Percentiles rank a stretch among this genome's conserved stretches.
Evolutionary conservation across 306 rosid species (phyloP).

Genomic region (Gynostemma pentaphyllum): DNA sequence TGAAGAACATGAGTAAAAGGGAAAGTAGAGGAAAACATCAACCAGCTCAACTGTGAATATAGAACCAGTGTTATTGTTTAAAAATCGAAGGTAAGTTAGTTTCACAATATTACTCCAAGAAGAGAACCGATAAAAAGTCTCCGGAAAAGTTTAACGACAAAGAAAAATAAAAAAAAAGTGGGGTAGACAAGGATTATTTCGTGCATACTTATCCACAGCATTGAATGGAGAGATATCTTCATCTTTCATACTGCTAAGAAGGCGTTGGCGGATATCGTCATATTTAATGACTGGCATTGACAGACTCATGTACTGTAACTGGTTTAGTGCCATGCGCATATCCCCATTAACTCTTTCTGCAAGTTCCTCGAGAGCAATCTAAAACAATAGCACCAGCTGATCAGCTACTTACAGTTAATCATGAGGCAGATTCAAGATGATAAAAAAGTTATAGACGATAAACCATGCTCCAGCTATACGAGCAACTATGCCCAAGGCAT

Average conservation of each 20-base stretch:
- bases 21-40: neutral
- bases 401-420: neutral
- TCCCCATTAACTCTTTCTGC: constrained; percentile 94
- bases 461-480: constrained; percentile 1
- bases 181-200: neutral
- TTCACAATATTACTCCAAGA: neutral
- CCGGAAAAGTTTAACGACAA: neutral
- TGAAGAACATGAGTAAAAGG: neutral
- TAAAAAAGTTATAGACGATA: neutral
- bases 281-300: constrained; percentile 73
- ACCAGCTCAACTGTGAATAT: neutral
- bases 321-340: constrained; percentile 93
- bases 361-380: constrained; percentile 93
- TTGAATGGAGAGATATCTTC: constrained; percentile 95
- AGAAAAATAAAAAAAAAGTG: neutral
- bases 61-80: neutral
- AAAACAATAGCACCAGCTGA: constrained; percentile 6
- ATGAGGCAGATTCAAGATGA: neutral
- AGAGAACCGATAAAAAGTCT: neutral
- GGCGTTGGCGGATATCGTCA: constrained; percentile 72
- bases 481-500: neutral
- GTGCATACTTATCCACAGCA: constrained; percentile 84
- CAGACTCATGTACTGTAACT: constrained; percentile 87
- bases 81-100: neutral
- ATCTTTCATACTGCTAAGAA: constrained; percentile 66